Conservation (phyloP, 73 alveolate genomes). For the Blepharisma japonicum region DNA sequence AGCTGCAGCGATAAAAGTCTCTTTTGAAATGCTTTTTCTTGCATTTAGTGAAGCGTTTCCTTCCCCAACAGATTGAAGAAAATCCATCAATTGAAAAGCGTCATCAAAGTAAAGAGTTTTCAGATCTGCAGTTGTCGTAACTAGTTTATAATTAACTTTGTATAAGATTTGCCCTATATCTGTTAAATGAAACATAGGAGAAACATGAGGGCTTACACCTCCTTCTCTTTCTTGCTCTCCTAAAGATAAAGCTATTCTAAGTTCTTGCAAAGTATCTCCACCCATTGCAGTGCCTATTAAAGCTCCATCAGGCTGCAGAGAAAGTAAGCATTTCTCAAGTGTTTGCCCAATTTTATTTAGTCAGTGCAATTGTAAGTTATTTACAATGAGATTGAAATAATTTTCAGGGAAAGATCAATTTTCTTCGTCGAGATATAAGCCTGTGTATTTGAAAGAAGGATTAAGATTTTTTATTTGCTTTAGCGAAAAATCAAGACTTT, state of each 20-base stretch:
- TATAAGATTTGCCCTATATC: conserved; percentile 51
- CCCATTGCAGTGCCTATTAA: conserved; percentile 51
- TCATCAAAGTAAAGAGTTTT: conserved; percentile 36
- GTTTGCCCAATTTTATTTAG: conserved; percentile 45
- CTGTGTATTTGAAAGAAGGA: background rate
- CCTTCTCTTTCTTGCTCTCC: conserved; percentile 63
- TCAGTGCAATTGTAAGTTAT: conserved; percentile 52
- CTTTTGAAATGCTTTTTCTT: conserved; percentile 38
- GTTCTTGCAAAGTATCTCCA: conserved; percentile 48
- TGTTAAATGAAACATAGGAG: conserved; percentile 43
- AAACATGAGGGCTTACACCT: conserved; percentile 57
- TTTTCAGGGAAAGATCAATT: conserved; percentile 41
- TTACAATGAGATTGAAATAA: conserved; percentile 36
- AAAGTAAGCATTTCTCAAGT: conserved; percentile 35
- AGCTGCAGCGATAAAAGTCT: conserved; percentile 42
- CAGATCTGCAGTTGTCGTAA: conserved; percentile 43
- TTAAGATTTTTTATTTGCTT: background rate
- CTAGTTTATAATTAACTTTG: conserved; percentile 42
- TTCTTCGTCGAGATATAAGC: conserved; percentile 34
- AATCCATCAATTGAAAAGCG: conserved; percentile 35
- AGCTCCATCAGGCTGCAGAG: conserved; percentile 51
- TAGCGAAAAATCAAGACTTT: background rate
- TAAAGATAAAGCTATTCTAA: conserved; percentile 45
- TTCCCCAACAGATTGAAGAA: conserved; percentile 45
- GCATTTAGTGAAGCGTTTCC: conserved; percentile 37